phyloP scores from a whole-genome alignment of 495 filamentous ascomycete genomes.

The Letharia lupina region DNA sequence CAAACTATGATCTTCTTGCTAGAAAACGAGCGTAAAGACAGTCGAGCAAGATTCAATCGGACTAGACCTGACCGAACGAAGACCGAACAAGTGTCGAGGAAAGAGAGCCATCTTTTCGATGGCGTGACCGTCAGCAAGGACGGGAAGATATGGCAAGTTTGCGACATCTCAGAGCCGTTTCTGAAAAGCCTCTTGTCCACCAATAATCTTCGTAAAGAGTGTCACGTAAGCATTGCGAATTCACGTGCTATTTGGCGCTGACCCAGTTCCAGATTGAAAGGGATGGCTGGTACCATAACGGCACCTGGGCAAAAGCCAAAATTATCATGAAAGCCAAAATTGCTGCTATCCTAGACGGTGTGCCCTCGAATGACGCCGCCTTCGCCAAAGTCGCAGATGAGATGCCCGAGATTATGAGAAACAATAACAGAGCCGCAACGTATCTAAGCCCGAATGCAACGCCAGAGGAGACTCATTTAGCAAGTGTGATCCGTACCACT shows the following conservation, averaged over 20 bases:
- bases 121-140: slow-evolving; percentile 58
- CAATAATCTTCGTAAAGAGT: slow-evolving; percentile 36
- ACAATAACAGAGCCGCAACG: not conserved
- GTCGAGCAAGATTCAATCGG: slow-evolving; percentile 12
- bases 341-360: slow-evolving; percentile 36
- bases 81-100: slow-evolving; percentile 11
- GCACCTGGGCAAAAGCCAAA: slow-evolving; percentile 69
- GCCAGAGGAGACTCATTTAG: slow-evolving; percentile 5
- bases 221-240: slow-evolving; percentile 33
- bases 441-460: slow-evolving; percentile 4
- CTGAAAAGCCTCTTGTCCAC: slow-evolving; percentile 46
- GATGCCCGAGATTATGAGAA: slow-evolving; percentile 12
- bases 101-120: slow-evolving; percentile 68
- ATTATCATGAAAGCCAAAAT: slow-evolving; percentile 82
- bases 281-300: slow-evolving; percentile 76
- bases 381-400: slow-evolving; percentile 5
- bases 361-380: not conserved
- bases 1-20: slow-evolving; percentile 79
- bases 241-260: slow-evolving; percentile 22
- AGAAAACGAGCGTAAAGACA: slow-evolving; percentile 25
- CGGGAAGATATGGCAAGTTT: slow-evolving; percentile 86
- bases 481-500: slow-evolving; percentile 7
- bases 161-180: slow-evolving; percentile 79
- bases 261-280: slow-evolving; percentile 43
- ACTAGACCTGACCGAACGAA: slow-evolving; percentile 12